Evolutionary conservation across 2,329 filamentous ascomycete species (phyloP), one percentile per base, ranked within the genome.

Genomic region (Cephalotrichum gorgonifer): DNA sequence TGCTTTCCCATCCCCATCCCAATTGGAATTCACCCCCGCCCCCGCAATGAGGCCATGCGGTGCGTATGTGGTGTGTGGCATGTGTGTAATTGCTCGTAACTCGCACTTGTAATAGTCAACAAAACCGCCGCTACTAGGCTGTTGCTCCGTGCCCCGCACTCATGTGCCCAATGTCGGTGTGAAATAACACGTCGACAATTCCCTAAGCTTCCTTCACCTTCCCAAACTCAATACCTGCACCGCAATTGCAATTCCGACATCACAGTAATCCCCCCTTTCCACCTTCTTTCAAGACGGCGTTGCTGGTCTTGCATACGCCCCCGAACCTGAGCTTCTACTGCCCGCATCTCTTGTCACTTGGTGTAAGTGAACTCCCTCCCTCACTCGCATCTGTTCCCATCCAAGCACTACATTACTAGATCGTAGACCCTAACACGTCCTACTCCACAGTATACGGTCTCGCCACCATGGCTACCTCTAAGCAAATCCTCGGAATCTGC

Each of bases 401-500:
- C n/a, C n/a, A n/a, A n/a, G n/a, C n/a, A n/a, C n/a, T n/a, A n/a
- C n/a, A n/a, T n/a, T n/a, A n/a, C n/a, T n/a, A n/a, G n/a, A n/a
- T n/a, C n/a, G n/a, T n/a, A n/a, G n/a, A n/a, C n/a, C n/a, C n/a
- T n/a, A n/a, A n/a, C n/a, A n/a, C n/a, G n/a, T n/a, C n/a, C n/a
- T n/a, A n/a, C n/a, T n/a, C n/a, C n/a, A n/a, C n/a, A n/a, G n/a
- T n/a, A n/a, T n/a, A n/a, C n/a, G n/a, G n/a, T n/a, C n/a, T 46
- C 27, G 46, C 38, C 27, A 48, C 41, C 23, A 47, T 50, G 27
- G 38, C 52, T 54, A 52, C 43, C 47, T 41, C 27, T 39, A 44
- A 77, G 75, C 64, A 66, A 67, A 48, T 78, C 79, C 59, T 67
- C 81, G 65, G 80, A 83, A 64, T 83, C 61, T 90, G 97, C 68